Conservation (phyloP, 768 basidiomycete genomes). For the Boletus tylopilopsis region DNA sequence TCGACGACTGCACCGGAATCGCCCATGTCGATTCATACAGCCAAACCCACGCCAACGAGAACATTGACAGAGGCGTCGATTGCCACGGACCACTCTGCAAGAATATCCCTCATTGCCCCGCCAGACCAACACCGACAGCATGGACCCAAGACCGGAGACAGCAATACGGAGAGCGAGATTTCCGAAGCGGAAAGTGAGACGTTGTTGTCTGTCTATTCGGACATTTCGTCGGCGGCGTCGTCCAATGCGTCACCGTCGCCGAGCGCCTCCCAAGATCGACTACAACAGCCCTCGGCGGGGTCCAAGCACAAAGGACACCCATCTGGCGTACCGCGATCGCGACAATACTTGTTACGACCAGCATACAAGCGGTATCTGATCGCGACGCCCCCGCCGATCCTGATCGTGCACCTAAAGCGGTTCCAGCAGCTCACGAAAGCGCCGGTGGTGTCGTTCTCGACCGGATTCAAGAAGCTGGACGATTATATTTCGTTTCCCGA, state of each 20-base stretch:
- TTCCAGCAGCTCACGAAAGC: conserved; percentile 83
- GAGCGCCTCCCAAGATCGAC: conserved; percentile 29
- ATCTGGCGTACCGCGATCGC: conserved; percentile 34
- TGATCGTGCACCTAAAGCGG: conserved; percentile 91
- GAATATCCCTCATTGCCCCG: conserved; percentile 31
- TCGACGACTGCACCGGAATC: conserved; percentile 48
- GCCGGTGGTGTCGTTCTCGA: conserved; percentile 58
- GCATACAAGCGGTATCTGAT: conserved; percentile 97
- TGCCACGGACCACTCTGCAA: conserved; percentile 18
- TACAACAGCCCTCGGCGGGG: conserved; percentile 20
- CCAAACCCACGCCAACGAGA: conserved; percentile 15
- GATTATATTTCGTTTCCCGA: conserved; percentile 91
- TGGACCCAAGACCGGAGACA: conserved; percentile 21
- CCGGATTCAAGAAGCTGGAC: conserved; percentile 84
- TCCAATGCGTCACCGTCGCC: conserved; percentile 32
- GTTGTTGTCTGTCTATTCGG: conserved; percentile 29
- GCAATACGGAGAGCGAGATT: conserved; percentile 29
- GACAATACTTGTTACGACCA: conserved; percentile 71
- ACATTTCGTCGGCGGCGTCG: conserved; percentile 32
- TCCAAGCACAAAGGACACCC: conserved; percentile 32
- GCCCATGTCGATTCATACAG: conserved; percentile 24
- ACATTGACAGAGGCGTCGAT: conserved; percentile 7
- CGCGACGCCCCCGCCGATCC: conserved; percentile 75
- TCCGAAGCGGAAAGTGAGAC: conserved; percentile 35
- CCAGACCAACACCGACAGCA: conserved; percentile 17